Conservation (phyloP, 371 early-diverging fungal species). For the Mucor velutinosus region DNA sequence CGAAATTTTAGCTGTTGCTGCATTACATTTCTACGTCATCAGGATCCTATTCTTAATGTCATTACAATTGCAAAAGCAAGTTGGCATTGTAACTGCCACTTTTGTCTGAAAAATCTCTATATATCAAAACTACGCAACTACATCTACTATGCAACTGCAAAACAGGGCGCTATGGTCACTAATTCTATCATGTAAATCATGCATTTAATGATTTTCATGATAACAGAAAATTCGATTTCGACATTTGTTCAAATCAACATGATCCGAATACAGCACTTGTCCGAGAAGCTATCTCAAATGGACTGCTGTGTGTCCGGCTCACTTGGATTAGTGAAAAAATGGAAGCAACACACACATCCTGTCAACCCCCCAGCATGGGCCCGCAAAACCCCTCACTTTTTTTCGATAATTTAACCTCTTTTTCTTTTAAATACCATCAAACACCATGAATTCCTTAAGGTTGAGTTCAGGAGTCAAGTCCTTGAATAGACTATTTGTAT, state of each 20-base stretch:
- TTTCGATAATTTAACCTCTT: not conserved
- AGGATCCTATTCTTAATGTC: not conserved
- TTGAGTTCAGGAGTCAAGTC: constrained; percentile 1
- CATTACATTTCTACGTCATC: constrained; percentile 9
- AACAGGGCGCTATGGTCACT: not conserved
- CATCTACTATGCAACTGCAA: not conserved
- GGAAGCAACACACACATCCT: not conserved
- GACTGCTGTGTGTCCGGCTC: not conserved
- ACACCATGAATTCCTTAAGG: constrained; percentile 9
- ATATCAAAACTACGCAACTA: no score
- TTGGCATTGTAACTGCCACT: not conserved
- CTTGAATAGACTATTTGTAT: constrained; percentile 1
- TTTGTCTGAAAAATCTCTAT: not conserved
- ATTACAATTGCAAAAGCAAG: not conserved
- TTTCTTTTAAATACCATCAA: not conserved
- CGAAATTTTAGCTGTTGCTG: constrained; percentile 4
- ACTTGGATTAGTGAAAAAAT: not conserved
- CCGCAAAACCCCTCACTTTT: constrained; percentile 3
- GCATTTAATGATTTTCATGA: not conserved
- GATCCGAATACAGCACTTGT: not conserved
- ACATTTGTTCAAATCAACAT: not conserved
- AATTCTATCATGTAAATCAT: not conserved
- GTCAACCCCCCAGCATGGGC: constrained; percentile 7
- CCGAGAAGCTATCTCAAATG: not conserved
- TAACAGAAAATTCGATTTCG: not conserved